These are phyloP conservation scores for Pneumocystis carinii DNA, from an alignment of 1,139 yeast genomes.

Conservation along the genomic window DNA sequence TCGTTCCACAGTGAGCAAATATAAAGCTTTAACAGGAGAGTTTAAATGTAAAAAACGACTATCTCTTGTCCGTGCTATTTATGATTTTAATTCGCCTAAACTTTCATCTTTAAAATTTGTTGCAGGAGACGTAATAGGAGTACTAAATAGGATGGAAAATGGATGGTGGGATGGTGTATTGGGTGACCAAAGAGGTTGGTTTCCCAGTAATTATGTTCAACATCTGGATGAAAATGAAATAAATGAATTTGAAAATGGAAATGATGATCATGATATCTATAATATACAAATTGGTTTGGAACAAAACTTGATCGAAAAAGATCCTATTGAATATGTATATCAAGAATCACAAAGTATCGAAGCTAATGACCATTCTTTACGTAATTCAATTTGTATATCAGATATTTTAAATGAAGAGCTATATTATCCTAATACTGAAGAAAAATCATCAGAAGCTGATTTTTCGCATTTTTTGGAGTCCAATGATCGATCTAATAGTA, in stretches of 20 bases:
- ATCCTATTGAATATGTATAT: not conserved
- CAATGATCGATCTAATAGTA: not conserved
- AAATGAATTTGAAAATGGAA: slow-evolving; percentile 34
- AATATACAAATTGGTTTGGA: slow-evolving; percentile 25
- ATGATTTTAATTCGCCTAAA: slow-evolving; percentile 62
- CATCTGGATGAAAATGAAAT: slow-evolving; percentile 10
- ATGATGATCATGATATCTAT: slow-evolving; percentile 24
- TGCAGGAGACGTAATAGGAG: slow-evolving; percentile 46
- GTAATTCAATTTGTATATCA: not conserved
- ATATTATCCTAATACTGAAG: not conserved
- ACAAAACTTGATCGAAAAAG: not conserved
- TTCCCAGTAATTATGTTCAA: slow-evolving; percentile 23
- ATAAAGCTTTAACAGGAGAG: not conserved
- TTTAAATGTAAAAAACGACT: not conserved
- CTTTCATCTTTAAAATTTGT: slow-evolving; percentile 59
- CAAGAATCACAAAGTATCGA: not conserved
- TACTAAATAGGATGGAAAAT: slow-evolving; percentile 37
- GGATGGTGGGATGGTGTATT: slow-evolving; percentile 29
- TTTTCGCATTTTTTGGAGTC: not conserved
- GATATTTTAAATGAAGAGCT: not conserved
- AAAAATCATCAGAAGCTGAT: not conserved
- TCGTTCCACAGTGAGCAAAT: not conserved
- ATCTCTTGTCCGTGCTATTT: slow-evolving; percentile 44
- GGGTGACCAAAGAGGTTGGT: slow-evolving; percentile 24
- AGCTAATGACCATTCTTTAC: not conserved